Conservation (phyloP, 2,329 filamentous ascomycete genomes). For the Alternaria novae-zelandiae region DNA sequence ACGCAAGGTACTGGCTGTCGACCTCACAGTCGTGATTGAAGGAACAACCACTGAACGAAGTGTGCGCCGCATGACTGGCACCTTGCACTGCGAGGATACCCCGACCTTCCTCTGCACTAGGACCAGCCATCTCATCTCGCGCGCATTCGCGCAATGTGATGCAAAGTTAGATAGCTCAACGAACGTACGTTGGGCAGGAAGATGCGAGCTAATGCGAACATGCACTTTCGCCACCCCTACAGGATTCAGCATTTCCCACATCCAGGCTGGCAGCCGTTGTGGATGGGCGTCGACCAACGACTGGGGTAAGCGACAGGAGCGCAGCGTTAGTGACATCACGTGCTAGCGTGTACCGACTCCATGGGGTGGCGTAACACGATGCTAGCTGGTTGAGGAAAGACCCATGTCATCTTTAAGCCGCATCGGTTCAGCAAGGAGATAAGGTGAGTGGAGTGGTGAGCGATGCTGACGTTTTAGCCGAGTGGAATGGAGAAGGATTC, state of each 20-base stretch:
- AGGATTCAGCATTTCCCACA: constrained; percentile 5
- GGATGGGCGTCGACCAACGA: neutral
- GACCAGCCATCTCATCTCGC: neutral
- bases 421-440: neutral
- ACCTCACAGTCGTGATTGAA: neutral
- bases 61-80: too few relatives aligned
- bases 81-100: neutral
- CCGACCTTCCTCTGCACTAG: too few relatives aligned
- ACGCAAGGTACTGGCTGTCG: neutral
- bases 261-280: constrained; percentile 6
- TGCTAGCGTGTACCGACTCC: constrained; percentile 6
- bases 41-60: neutral
- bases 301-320: constrained; percentile 4
- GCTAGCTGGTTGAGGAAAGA: constrained; percentile 1
- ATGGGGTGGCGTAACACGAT: neutral
- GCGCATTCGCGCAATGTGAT: neutral
- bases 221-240: neutral
- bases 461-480: neutral
- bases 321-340: constrained; percentile 2
- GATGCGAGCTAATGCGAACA: neutral
- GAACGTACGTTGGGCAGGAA: neutral
- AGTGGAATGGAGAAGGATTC: neutral
- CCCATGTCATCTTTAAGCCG: neutral
- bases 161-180: neutral
- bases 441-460: neutral